Evolutionary conservation across 306 rosid genomes (phyloP), one percentile per base, ranked within the genome.

Genomic region (Gastrolobium villosum): DNA sequence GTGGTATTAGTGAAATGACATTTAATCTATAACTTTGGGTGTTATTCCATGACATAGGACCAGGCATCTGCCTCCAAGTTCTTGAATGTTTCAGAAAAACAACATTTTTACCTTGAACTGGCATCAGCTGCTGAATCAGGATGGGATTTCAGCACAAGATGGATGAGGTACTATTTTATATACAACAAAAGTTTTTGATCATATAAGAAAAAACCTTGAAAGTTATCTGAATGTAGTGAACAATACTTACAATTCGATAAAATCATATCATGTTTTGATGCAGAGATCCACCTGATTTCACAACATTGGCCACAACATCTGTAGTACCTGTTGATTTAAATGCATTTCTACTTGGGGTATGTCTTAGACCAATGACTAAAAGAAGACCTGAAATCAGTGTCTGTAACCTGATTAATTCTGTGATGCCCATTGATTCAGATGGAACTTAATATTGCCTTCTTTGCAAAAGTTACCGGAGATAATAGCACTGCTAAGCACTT

Each of bases 131-230:
- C 93, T 4, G 99, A 95, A 84, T 88, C 98, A 3, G 98, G 99
- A 81, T 93, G 98, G 98, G 98, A 95, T 77, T 95, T 95, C 78
- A 93, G 98, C 88, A 71, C 97, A 63, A 85, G 99, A 86, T 95
- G 97, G 98, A 88, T 94, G 95, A 91, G 92, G 97, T 94, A 82
- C 61, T 71, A 81, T 46, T 39, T 74, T 56, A n/a, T 76, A 37
- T 61, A 52, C n/a, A 44, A 26, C 70, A 36, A 57, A 39, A 1
- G 30, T 45, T 53, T 71, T 70, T 31, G 4, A 28, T 43, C 35
- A 2, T 7, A n/a, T 15, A 44, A 15, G 61, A 6, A 11, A 2
- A 20, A 34, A 32, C n/a, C 59, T 52, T 31, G 59, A 32, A 70
- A 74, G 34, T 63, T 59, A 69, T 59, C 7, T 56, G 61, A 54